Evolutionary conservation across 2,329 filamentous ascomycete species (phyloP).

Genomic region (Botrytis squamosa): DNA sequence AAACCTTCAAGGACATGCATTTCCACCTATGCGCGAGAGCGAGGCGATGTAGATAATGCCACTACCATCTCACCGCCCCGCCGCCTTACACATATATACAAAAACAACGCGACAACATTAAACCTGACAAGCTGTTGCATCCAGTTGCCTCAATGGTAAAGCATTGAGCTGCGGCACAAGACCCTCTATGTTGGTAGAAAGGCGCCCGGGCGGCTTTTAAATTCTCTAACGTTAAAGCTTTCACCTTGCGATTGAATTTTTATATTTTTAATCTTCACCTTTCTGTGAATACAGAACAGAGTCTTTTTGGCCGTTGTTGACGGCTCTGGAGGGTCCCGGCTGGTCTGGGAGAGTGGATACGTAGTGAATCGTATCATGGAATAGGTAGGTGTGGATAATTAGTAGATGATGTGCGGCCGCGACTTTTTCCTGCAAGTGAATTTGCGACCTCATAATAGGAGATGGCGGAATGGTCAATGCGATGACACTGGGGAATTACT

Average conservation of each 20-base stretch:
- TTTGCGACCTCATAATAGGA: neutral
- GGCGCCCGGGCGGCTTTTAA: neutral
- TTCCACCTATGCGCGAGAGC: neutral
- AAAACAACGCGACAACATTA: neutral
- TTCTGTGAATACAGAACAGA: neutral
- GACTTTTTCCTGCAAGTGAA: neutral
- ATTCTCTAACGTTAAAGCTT: slow-evolving; percentile 11
- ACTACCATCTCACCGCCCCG: neutral
- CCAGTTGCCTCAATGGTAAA: neutral
- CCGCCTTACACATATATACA: neutral
- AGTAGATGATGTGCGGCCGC: neutral
- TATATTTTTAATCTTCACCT: neutral
- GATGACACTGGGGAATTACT: neutral
- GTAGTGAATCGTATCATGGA: neutral
- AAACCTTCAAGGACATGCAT: neutral
- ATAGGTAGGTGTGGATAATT: neutral
- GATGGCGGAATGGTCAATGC: neutral
- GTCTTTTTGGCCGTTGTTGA: too few species aligned
- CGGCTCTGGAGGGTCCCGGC: neutral
- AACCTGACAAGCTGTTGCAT: neutral
- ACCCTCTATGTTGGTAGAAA: neutral
- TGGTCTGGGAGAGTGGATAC: neutral
- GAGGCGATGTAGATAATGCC: neutral
- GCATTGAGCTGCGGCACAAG: neutral
- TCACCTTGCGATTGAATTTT: slow-evolving; percentile 10